These are phyloP conservation scores for Oxalis stricta DNA, from an alignment of 441 rosid genomes.

Conservation along the genomic window DNA sequence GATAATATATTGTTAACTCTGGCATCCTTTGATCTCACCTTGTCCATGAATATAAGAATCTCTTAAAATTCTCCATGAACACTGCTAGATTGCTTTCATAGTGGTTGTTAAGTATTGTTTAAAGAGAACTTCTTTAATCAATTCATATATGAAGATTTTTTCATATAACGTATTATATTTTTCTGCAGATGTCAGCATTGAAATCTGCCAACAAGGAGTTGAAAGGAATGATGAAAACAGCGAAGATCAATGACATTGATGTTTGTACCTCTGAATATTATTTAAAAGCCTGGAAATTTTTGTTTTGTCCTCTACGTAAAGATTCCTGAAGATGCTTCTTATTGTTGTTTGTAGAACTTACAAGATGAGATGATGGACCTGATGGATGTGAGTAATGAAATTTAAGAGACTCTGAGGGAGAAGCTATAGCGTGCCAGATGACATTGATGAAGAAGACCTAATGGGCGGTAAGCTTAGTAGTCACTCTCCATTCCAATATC, in stretches of 20 bases:
- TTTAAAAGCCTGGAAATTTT: background rate
- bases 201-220: conserved; percentile 82
- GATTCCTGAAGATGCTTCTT: conserved; percentile 3
- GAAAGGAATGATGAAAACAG: conserved; percentile 94
- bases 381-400: conserved; percentile 91
- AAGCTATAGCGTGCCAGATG: conserved; percentile 89
- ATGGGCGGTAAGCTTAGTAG: conserved; percentile 66
- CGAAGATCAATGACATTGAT: conserved; percentile 84
- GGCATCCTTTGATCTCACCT: background rate
- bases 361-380: conserved; percentile 99
- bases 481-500: background rate
- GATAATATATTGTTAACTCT: background rate
- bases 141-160: background rate
- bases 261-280: conserved; percentile 21
- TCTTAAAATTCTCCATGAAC: too few species aligned
- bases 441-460: conserved; percentile 96
- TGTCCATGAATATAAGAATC: background rate
- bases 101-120: too few species aligned
- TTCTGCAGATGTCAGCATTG: conserved; percentile 70
- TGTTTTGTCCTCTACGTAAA: conserved; percentile 1
- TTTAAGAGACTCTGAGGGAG: conserved; percentile 93
- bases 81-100: too few species aligned
- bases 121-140: background rate
- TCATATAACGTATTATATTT: background rate
- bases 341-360: conserved; percentile 43